phyloP scores from a whole-genome alignment of 2,329 filamentous ascomycete species.

The Chlorencoelia australis region DNA sequence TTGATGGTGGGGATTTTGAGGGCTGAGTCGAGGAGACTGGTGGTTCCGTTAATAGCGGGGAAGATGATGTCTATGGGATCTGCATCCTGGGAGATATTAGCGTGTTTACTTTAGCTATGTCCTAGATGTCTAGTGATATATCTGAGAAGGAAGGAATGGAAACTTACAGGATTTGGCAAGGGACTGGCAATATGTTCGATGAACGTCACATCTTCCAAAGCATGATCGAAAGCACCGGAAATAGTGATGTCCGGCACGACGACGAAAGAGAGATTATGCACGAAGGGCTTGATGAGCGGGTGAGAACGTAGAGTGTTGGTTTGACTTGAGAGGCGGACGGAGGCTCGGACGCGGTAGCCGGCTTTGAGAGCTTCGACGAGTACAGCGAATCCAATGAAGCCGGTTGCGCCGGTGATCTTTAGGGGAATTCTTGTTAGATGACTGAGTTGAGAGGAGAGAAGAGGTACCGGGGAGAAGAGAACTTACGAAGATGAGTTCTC shows the following conservation, averaged over 20 bases:
- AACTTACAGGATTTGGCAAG: slow-evolving; percentile 2
- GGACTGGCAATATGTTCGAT: slow-evolving; percentile 12
- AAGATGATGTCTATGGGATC: slow-evolving; percentile 9
- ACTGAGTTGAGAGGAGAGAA: no score
- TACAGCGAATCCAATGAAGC: slow-evolving; percentile 14
- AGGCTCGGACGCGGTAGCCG: slow-evolving; percentile 8
- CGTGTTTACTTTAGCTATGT: no score
- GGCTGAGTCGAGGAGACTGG: slow-evolving; percentile 7
- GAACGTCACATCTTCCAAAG: slow-evolving; percentile 4
- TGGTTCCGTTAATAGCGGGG: slow-evolving; percentile 9
- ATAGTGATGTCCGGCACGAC: slow-evolving; percentile 11
- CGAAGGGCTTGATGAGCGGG: slow-evolving; percentile 1
- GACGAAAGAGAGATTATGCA: neutral
- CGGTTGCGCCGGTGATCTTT: slow-evolving; percentile 18
- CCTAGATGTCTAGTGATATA: no score
- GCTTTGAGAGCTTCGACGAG: slow-evolving; percentile 9
- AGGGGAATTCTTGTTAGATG: no score
- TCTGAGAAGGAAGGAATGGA: neutral
- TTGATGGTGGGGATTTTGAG: slow-evolving; percentile 6
- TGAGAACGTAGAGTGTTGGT: slow-evolving; percentile 4
- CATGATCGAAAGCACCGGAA: slow-evolving; percentile 9
- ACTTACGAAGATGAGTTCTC: no score
- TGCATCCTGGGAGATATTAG: slow-evolving; percentile 2
- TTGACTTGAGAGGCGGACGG: slow-evolving; percentile 9
- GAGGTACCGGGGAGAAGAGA: no score